Conservation (phyloP, 1,284 basidiomycete species). For the Trichosporon coremiiforme region DNA sequence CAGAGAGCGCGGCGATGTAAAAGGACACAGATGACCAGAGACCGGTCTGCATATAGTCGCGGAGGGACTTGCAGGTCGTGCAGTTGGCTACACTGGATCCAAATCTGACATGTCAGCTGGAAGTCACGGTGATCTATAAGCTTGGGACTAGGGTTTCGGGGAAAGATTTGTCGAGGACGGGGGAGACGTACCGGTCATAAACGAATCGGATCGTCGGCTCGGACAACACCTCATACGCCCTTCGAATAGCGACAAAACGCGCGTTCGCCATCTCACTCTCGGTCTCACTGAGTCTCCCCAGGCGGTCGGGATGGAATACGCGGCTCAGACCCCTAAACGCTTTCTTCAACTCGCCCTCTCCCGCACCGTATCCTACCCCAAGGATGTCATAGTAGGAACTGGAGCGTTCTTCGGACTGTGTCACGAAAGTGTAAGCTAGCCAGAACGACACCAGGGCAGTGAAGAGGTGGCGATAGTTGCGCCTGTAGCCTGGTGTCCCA, state of each 20-base stretch:
- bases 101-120: constrained; percentile 23
- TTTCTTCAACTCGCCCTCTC: constrained; percentile 67
- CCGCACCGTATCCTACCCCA: constrained; percentile 64
- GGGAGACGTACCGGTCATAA: constrained; percentile 68
- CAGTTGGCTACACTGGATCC: constrained; percentile 22
- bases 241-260: constrained; percentile 69
- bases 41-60: constrained; percentile 24
- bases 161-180: no score
- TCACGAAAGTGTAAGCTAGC: constrained; percentile 69
- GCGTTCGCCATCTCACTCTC: constrained; percentile 60
- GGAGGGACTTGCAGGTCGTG: constrained; percentile 15
- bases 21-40: constrained; percentile 17
- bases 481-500: constrained; percentile 34
- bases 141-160: no score
- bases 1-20: constrained; percentile 20
- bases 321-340: constrained; percentile 71
- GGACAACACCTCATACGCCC: constrained; percentile 77
- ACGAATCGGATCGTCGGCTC: constrained; percentile 79
- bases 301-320: constrained; percentile 75
- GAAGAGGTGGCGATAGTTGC: constrained; percentile 42
- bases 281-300: constrained; percentile 58
- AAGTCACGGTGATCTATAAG: no score
- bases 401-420: constrained; percentile 53
- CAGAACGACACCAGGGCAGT: constrained; percentile 63
- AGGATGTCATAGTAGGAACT: constrained; percentile 73